Percentiles rank a stretch among this genome's conserved stretches.
phyloP scores from a whole-genome alignment of 192 early-diverging fungal species.

The Blastocladiella britannica region DNA sequence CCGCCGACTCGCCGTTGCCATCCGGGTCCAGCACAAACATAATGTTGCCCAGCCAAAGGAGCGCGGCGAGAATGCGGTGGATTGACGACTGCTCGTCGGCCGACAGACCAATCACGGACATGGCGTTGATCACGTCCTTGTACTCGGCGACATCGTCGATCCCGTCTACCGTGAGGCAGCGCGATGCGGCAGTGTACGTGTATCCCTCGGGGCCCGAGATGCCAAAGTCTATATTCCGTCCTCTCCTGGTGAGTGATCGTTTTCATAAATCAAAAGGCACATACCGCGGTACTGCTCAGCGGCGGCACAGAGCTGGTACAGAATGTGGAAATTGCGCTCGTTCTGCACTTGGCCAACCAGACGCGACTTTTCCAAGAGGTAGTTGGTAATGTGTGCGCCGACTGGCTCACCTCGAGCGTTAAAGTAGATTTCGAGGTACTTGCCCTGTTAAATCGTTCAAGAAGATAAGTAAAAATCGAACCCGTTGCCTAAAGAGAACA shows the following conservation, averaged over 20 bases:
- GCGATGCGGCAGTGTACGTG: conserved; percentile 45
- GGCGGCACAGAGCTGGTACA: conserved; percentile 76
- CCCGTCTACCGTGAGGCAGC: conserved; percentile 69
- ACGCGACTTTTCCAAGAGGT: conserved; percentile 87
- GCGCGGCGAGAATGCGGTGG: conserved; percentile 74
- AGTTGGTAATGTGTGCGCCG: conserved; percentile 94
- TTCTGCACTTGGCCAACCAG: conserved; percentile 82
- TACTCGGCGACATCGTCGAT: conserved; percentile 82
- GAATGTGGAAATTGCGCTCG: conserved; percentile 97
- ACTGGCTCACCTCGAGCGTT: conserved; percentile 76
- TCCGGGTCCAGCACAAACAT: conserved; percentile 69
- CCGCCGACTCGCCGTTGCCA: conserved; percentile 42
- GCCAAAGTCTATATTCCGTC: conserved; percentile 41
- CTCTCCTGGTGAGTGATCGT: too few species aligned
- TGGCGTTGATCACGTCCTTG: conserved; percentile 69
- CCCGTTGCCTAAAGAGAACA: not conserved
- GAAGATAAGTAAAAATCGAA: not conserved
- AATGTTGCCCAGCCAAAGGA: conserved; percentile 92
- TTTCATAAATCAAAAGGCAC: too few species aligned
- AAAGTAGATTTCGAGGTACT: conserved; percentile 98
- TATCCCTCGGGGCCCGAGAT: conserved; percentile 60
- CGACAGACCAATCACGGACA: conserved; percentile 74
- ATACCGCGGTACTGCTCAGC: conserved; percentile 47
- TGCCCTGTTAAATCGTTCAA: conserved; percentile 40
- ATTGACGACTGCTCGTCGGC: conserved; percentile 63